These are phyloP conservation scores for Aspergillus incahuasiensis DNA, from an alignment of 495 filamentous ascomycete species.

Conservation along the genomic window DNA sequence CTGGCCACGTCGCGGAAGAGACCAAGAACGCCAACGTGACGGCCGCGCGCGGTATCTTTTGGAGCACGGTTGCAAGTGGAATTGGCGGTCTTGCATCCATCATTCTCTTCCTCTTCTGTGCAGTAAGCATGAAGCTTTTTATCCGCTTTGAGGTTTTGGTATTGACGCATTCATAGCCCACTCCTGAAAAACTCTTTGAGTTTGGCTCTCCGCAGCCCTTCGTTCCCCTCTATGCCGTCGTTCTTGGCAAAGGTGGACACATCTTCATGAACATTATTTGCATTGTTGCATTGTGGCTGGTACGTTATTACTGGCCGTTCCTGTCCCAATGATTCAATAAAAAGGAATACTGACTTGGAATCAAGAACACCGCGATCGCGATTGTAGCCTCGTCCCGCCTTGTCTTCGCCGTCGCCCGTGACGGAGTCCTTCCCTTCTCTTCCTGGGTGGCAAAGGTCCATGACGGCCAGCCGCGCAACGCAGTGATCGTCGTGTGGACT, in stretches of 20 bases:
- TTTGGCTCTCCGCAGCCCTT: conserved; percentile 52
- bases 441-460: conserved; percentile 50
- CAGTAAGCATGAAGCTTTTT: conserved; percentile 26
- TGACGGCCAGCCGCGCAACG: conserved; percentile 49
- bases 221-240: conserved; percentile 48
- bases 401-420: conserved; percentile 53
- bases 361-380: conserved; percentile 50
- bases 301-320: conserved; percentile 17
- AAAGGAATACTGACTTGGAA: neutral
- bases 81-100: conserved; percentile 47
- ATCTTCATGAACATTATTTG: conserved; percentile 52
- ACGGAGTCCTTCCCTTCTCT: conserved; percentile 53
- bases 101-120: conserved; percentile 54
- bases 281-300: conserved; percentile 46
- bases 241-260: conserved; percentile 49
- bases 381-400: conserved; percentile 52
- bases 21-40: conserved; percentile 52
- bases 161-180: conserved; percentile 26
- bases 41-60: conserved; percentile 53
- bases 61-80: conserved; percentile 49
- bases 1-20: conserved; percentile 53
- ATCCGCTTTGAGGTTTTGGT: neutral
- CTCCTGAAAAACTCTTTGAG: conserved; percentile 32
- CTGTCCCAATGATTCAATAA: conserved; percentile 6
- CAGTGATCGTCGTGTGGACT: conserved; percentile 50